Evolutionary conservation across 2,329 filamentous ascomycete species (phyloP), one percentile per base, ranked within the genome.

Genomic region (Aureobasidium melanogenum): DNA sequence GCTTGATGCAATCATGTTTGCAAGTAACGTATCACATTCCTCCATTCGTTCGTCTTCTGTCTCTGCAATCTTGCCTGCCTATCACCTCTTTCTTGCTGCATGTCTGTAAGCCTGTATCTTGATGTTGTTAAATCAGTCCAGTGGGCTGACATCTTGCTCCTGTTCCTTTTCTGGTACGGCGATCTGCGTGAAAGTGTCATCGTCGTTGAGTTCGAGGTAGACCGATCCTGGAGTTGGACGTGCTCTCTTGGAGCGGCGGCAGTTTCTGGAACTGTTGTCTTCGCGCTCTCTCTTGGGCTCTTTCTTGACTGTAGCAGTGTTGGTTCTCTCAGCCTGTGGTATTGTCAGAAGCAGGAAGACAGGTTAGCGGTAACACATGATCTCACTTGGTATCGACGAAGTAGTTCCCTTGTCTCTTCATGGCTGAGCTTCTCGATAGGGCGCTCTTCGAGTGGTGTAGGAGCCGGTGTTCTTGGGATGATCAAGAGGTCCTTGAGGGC

Each of bases 401-500:
- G 4, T 2, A 39, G 8, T n/a, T 54, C 34, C 12, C 24, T n/a
- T 15, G 12, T 54, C 8, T 68, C 63, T 5, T 60, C 64, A 1
- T 4, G 28, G n/a, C 1, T 64, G 8, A 66, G 60, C 3, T 39
- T 54, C n/a, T 46, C 48, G 9, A 38, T 14, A 15, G 65, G 63
- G 5, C 66, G 64, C 14, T 66, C 56, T 46, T 65, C 60, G 3
- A 66, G 60, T 22, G 67, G 65, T n/a, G 51, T 26, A 17, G 66
- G 66, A 9, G 61, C 57, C 9, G 66, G 66, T 1, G 65, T 65
- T 28, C 64, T 68, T n/a, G 63, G 65, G 22, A 69, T 63, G 61
- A 68, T 66, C 36, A 64, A 50, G 51, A 68, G 62, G 5, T 58
- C 43, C 48, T 66, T 64, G 12, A 69, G 63, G 7, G 58, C 56